Conservation (phyloP, 225 moss, liverwort and hornwort genomes). For the Polytrichum commune region DNA sequence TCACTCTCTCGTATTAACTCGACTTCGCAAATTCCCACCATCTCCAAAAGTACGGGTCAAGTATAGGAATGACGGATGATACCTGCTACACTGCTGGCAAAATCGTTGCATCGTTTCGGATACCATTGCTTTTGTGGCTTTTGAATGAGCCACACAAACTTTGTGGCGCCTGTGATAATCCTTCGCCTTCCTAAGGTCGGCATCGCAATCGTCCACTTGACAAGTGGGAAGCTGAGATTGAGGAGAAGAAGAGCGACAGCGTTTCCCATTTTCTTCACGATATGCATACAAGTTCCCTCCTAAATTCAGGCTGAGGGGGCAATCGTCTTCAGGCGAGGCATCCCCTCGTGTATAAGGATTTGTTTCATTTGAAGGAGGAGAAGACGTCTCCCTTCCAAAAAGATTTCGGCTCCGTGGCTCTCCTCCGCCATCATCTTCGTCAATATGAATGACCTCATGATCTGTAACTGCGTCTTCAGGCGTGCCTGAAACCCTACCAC, state of each 20-base stretch:
- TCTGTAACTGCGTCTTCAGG: conserved; percentile 14
- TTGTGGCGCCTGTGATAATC: conserved; percentile 71
- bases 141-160: conserved; percentile 66
- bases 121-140: conserved; percentile 52
- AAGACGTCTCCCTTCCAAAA: conserved; percentile 40
- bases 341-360: conserved; percentile 59
- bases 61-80: background rate
- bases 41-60: background rate
- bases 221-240: conserved; percentile 46
- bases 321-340: conserved; percentile 82
- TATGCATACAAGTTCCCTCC: conserved; percentile 71
- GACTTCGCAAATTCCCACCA: background rate
- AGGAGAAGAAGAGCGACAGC: conserved; percentile 63
- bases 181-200: conserved; percentile 56
- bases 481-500: conserved; percentile 24
- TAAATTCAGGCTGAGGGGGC: conserved; percentile 68
- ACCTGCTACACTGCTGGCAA: conserved; percentile 78
- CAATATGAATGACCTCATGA: conserved; percentile 55
- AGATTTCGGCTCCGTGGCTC: conserved; percentile 43
- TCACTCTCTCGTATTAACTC: background rate
- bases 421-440: conserved; percentile 40
- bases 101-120: conserved; percentile 54
- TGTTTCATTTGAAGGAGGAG: conserved; percentile 52
- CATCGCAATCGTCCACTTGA: conserved; percentile 60
- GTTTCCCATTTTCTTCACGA: conserved; percentile 59